Percentiles rank a stretch among this genome's conserved stretches.
phyloP scores from a whole-genome alignment of 306 rosid genomes.

The Glycine tomentella region DNA sequence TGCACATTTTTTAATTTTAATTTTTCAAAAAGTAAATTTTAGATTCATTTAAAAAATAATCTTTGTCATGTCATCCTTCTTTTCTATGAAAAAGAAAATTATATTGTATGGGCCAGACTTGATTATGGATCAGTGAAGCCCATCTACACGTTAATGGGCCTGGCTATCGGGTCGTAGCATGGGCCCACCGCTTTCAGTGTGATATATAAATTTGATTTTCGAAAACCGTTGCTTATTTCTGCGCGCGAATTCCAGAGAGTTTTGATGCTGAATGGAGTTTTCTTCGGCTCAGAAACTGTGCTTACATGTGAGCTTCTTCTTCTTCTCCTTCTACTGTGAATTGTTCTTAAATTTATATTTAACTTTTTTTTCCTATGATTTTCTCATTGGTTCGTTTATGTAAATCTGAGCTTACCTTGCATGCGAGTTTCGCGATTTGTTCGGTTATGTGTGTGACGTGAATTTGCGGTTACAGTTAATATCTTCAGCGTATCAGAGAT shows the following conservation, averaged over 20 bases:
- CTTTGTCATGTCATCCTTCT: too few relatives aligned
- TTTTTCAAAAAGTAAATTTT: not conserved
- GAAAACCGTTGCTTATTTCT: not conserved
- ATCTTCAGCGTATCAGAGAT: constrained; percentile 77
- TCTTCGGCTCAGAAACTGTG: constrained; percentile 44
- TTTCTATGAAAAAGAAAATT: not conserved
- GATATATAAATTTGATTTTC: constrained; percentile 25
- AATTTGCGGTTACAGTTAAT: constrained; percentile 59
- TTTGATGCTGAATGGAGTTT: constrained; percentile 46
- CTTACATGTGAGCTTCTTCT: constrained; percentile 47
- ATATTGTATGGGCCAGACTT: not conserved
- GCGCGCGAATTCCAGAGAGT: constrained; percentile 38
- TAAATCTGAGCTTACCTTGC: constrained; percentile 27
- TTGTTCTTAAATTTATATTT: not conserved
- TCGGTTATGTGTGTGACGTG: not conserved
- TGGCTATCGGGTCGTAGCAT: not conserved
- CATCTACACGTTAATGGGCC: constrained; percentile 23
- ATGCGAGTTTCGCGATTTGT: constrained; percentile 47
- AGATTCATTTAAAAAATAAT: not conserved
- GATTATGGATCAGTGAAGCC: constrained; percentile 12
- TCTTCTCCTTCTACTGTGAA: constrained; percentile 10
- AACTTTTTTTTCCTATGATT: not conserved
- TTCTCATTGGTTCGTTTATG: not conserved
- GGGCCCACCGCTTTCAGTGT: not conserved
- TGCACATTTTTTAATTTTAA: not conserved